Evolutionary conservation across 2,329 filamentous ascomycete genomes (phyloP), one percentile per base, ranked within the genome.

Genomic region (Cytospora piceae): DNA sequence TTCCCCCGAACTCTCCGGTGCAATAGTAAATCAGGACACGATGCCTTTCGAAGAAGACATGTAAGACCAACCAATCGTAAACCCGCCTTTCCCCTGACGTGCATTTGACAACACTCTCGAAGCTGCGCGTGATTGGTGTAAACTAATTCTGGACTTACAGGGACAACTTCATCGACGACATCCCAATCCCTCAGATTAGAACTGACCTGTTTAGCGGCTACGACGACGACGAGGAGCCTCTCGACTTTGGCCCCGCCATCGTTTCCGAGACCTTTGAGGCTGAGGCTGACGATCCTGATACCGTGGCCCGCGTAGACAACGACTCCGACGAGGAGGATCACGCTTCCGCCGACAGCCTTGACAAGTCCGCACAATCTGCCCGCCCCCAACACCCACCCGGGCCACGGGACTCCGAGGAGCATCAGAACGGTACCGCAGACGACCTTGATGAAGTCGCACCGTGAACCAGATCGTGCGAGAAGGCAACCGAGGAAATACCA

Each of bases 41-140:
- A 67, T 67, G 66, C 63, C 66, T 67, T 61, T 61, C 46, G 24
- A 58, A 29, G 58, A 62, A 12, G 58, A 65, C 8, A 31, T 65
- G 66, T 67, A 66, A 66, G 66, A 58, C 29, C 22, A 2, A 58
- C 46, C 22, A 3, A 32, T 53, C 17, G 54, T 54, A 29, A 29
- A 34, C 14, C 22, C 27, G 2, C 6, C 31, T 52, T 29, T 31
- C 32, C 20, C 8, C 22, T 52, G 17, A 12, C 4, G 34, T 9
- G 24, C 15, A 15, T 15, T 27, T n/a, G 24, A 27, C n/a, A 27
- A 32, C 20, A n/a, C 17, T 12, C 49, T 15, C 11, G 8, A n/a
- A 22, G 6, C 8, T n/a, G 27, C 15, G 42, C 22, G 51, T 39
- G 53, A 46, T 31, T 22, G 22, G 17, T 39, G 39, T 39, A 12